Percentiles rank a stretch among this genome's conserved stretches.
Evolutionary conservation across 2,329 filamentous ascomycete genomes (phyloP).

Genomic region (Pezicula radicicola): DNA sequence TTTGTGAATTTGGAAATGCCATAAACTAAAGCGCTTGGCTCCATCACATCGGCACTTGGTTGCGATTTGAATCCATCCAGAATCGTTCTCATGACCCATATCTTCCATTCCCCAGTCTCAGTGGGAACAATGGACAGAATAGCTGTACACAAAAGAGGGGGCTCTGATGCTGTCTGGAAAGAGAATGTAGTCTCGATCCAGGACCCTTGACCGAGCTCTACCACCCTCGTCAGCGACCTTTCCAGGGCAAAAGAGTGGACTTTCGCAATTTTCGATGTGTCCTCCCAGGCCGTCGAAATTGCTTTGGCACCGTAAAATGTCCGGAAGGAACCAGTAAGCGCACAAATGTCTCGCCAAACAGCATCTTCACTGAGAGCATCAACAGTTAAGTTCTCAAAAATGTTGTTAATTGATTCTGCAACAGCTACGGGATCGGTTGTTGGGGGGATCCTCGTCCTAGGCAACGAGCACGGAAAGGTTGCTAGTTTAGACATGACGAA

Average conservation of each 20-base stretch:
- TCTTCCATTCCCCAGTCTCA: background rate
- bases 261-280: too few relatives aligned
- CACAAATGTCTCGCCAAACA: conserved; percentile 4
- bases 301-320: background rate
- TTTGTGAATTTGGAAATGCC: too few relatives aligned
- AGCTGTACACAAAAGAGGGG: background rate
- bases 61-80: conserved; percentile 1
- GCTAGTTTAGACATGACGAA: too few relatives aligned
- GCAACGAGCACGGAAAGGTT: background rate
- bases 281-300: background rate
- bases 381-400: background rate
- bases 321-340: conserved; percentile 1
- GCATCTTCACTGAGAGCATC: background rate
- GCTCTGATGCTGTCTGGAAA: background rate
- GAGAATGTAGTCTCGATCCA: background rate
- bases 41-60: conserved; percentile 4
- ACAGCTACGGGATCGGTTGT: background rate
- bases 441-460: background rate
- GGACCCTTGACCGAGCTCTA: background rate
- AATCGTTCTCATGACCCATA: conserved; percentile 6
- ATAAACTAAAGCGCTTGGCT: too few relatives aligned
- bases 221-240: background rate
- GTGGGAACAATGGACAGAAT: background rate
- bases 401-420: background rate
- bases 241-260: background rate